Conservation (phyloP, 2,329 filamentous ascomycete species). For the Pleomassaria siparia region DNA sequence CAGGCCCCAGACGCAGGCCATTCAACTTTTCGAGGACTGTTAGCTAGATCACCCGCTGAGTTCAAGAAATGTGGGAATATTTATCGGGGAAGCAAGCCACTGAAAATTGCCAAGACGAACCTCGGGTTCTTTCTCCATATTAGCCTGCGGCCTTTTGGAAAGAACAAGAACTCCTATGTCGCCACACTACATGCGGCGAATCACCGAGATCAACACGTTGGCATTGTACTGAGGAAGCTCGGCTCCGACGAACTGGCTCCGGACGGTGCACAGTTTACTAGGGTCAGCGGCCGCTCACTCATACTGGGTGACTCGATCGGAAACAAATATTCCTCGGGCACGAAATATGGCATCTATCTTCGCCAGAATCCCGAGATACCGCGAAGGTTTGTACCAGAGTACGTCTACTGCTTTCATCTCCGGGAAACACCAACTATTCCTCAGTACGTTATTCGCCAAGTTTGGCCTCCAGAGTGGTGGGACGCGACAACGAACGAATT, state of each 20-base stretch:
- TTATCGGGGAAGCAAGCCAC: neutral
- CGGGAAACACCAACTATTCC: neutral
- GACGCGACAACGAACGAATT: neutral
- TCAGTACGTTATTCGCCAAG: neutral
- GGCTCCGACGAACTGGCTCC: neutral
- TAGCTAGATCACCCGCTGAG: conserved; percentile 7
- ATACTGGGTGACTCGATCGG: neutral
- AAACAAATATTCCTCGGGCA: neutral
- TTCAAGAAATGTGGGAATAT: conserved; percentile 1
- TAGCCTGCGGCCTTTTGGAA: neutral
- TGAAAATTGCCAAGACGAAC: neutral
- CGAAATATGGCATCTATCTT: neutral
- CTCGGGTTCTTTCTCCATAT: neutral
- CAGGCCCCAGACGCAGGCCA: neutral
- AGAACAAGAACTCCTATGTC: neutral
- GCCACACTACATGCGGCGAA: neutral
- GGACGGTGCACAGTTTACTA: neutral
- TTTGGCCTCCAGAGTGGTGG: neutral
- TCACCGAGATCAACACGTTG: neutral
- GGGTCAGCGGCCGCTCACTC: neutral
- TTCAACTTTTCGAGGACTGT: conserved; percentile 4
- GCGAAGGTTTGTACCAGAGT: neutral
- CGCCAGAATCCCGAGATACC: neutral
- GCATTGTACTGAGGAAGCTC: neutral
- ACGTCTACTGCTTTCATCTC: neutral